Base-by-base conservation (phyloP, 169 alveolate species). In the Plasmodium cynomolgi region DNA sequence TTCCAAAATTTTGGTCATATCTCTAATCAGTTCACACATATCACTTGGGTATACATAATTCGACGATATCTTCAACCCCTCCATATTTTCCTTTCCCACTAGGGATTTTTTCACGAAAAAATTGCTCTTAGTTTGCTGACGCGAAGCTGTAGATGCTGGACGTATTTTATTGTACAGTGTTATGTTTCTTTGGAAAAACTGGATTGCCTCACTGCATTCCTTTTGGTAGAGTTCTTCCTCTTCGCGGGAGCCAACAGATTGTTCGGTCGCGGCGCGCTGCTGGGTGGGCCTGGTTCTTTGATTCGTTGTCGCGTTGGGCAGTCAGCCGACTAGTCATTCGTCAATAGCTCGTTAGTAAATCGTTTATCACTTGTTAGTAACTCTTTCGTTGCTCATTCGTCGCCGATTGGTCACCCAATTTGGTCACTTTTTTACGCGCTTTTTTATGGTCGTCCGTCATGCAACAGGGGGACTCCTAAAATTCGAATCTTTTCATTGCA, bases 21-120 rank as follows among this genome's bases (percentile, higher is more conserved):
- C 31, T 54, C 83, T 72, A 72, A 84, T 84, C 23, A 84, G 75
- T 84, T 47, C 75, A 84, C 92, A 71, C 92, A 84, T 84, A 84
- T 84, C 92, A 71, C 68, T 84, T 34, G 92, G 92, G 54, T 84
- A 84, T 17, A 84, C 83, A 84, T 84, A 84, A 23, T 68, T 72
- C 13, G 92, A 84, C 75, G 92, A 29, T 17, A 26, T 9, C 44
- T 73, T 84, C 33, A 84, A 23, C 29, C 77, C 33, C 58, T 34
- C 92, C 92, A 84, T 84, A 20, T 71, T 84, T 81, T 44, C 17
- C 39, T 39, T 47, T 23, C 5, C 77, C 37, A 68, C 7, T 29
- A 11, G 77, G 37, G 1, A 23, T 29, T 20, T 26, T 68, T 68
- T 68, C n/a, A 29, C 37, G 1, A 68, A 68, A 68, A 68, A 68